A percentile compares a stretch with the other conserved stretches of the same genome.
Conservation (phyloP, 495 filamentous ascomycete species). For the Lineolata rhizophorae region DNA sequence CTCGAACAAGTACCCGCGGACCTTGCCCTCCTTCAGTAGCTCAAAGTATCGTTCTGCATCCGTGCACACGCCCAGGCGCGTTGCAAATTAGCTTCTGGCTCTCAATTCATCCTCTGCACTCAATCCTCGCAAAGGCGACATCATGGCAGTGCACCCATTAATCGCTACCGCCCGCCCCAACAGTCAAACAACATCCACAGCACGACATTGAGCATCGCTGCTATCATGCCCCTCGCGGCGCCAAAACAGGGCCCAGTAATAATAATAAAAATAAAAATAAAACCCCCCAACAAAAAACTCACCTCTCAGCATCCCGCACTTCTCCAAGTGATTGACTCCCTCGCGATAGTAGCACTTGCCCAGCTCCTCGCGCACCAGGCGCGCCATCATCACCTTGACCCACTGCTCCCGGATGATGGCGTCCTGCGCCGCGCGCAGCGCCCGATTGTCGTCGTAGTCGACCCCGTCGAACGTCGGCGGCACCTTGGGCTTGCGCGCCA, state of each 20-base stretch:
- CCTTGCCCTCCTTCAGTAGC: constrained; percentile 59
- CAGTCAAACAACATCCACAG: too few species aligned
- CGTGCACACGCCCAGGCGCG: neutral
- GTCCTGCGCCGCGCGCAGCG: constrained; percentile 83
- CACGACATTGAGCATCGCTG: too few species aligned
- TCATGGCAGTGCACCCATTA: too few species aligned
- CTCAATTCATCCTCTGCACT: neutral
- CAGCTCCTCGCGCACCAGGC: constrained; percentile 81
- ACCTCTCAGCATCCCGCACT: constrained; percentile 86
- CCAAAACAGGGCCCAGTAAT: too few species aligned
- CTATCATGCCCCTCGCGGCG: too few species aligned
- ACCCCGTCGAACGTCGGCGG: constrained; percentile 91
- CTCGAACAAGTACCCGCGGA: constrained; percentile 76
- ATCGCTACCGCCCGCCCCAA: too few species aligned
- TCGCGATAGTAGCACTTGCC: constrained; percentile 88
- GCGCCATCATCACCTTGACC: constrained; percentile 93
- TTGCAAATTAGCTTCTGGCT: too few species aligned
- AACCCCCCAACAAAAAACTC: too few species aligned
- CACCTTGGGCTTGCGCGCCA: constrained; percentile 88
- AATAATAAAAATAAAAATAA: too few species aligned
- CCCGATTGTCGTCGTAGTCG: constrained; percentile 80
- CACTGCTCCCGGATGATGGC: constrained; percentile 91
- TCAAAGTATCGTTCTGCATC: constrained; percentile 74
- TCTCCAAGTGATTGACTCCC: constrained; percentile 93
- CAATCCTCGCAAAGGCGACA: constrained; percentile 1